phyloP scores from a whole-genome alignment of 2,329 filamentous ascomycete genomes.

The Chrysoporthe deuterocubensis region DNA sequence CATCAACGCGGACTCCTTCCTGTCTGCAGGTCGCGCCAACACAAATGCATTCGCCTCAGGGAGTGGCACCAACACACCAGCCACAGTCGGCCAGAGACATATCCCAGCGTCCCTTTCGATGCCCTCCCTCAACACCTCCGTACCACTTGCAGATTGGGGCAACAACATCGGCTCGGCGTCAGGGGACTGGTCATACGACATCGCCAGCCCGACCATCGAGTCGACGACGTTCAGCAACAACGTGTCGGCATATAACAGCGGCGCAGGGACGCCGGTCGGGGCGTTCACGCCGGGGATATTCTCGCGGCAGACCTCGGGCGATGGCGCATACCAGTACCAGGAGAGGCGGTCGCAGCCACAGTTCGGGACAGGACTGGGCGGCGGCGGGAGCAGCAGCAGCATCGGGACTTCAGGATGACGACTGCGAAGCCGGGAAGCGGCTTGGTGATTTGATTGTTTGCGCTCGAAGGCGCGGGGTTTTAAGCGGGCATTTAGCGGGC shows the following conservation, averaged over 20 bases:
- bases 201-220: constrained; percentile 25
- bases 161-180: constrained; percentile 16
- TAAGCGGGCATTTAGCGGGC: background rate
- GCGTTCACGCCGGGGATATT: constrained; percentile 18
- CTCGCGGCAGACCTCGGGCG: constrained; percentile 22
- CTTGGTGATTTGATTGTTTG: background rate
- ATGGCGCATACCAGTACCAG: constrained; percentile 25
- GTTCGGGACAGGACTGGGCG: background rate
- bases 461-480: background rate
- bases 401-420: constrained; percentile 19
- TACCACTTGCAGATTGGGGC: constrained; percentile 15
- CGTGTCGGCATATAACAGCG: constrained; percentile 24
- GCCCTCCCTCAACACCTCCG: constrained; percentile 19
- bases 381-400: constrained; percentile 20
- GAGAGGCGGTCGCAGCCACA: constrained; percentile 18
- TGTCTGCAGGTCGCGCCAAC: constrained; percentile 9
- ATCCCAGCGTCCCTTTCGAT: constrained; percentile 15
- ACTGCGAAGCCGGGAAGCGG: constrained; percentile 4
- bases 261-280: constrained; percentile 23
- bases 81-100: background rate
- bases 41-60: constrained; percentile 10
- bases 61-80: constrained; percentile 6
- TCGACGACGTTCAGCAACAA: constrained; percentile 21
- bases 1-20: constrained; percentile 11
- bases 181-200: constrained; percentile 28